These are phyloP conservation scores for Bruguiera hainesii DNA, from an alignment of 441 rosid genomes.

Conservation along the genomic window DNA sequence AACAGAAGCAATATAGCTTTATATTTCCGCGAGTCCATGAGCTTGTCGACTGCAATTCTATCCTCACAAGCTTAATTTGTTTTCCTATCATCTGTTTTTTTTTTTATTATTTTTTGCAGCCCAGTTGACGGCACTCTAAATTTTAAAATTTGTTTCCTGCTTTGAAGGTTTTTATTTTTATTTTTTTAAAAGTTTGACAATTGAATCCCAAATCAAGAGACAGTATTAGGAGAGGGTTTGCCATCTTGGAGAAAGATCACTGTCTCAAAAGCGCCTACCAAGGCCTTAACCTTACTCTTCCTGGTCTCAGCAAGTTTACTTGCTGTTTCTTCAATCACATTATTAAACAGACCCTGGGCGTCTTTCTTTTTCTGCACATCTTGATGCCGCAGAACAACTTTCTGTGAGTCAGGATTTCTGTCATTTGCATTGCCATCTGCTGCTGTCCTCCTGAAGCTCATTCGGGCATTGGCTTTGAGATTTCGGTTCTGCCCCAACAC, in stretches of 20 bases:
- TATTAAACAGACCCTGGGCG: constrained; percentile 52
- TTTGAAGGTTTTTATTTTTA: neutral
- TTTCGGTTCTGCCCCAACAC: constrained; percentile 32
- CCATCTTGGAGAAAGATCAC: constrained; percentile 80
- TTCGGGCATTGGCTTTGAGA: constrained; percentile 30
- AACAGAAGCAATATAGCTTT: constrained; percentile 17
- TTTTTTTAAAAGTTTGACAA: neutral
- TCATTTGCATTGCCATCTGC: constrained; percentile 28
- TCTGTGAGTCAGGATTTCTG: constrained; percentile 24
- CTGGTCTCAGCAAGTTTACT: constrained; percentile 65
- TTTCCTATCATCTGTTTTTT: constrained; percentile 18
- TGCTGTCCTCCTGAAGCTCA: constrained; percentile 46
- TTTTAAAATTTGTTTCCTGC: neutral
- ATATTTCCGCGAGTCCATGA: constrained; percentile 12
- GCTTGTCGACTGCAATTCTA: constrained; percentile 19
- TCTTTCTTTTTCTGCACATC: constrained; percentile 56
- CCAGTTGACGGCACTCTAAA: neutral
- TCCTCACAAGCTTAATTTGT: constrained; percentile 26
- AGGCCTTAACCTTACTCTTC: constrained; percentile 88
- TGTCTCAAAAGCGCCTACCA: constrained; percentile 93
- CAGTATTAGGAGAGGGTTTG: constrained; percentile 35
- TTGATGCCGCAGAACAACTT: constrained; percentile 68
- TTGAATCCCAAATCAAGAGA: constrained; percentile 19
- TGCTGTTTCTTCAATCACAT: constrained; percentile 90
- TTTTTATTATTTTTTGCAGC: too few relatives aligned